Base-by-base conservation (phyloP, 768 basidiomycete genomes). In the Kwoniella sp. region DNA sequence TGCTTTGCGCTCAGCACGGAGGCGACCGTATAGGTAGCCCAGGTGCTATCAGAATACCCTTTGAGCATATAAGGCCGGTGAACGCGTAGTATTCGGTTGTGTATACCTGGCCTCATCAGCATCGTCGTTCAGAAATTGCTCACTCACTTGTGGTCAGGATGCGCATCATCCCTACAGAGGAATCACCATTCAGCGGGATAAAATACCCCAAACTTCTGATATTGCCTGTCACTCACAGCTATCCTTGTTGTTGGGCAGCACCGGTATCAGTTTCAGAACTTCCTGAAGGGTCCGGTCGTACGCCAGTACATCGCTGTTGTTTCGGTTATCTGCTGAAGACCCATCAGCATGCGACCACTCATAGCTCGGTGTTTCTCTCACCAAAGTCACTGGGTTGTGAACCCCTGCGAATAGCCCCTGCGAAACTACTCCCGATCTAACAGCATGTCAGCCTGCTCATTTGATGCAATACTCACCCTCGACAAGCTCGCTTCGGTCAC, bases 1-100 rank as follows among this genome's bases (percentile, higher is more conserved):
- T 9, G 10, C 22, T 54, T 58, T 13, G 63, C 63, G 40, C 63
- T 64, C 29, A 30, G 24, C 6, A 64, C 63, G 17, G 33, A 53
- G 27, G 51, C 54, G 1, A 10, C 17, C 1, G 26, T 25, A 3
- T 49, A 52, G 27, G 58, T 24, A 0, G 21, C 29, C 53, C 53
- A 60, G 4, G 5, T 2, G 9, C 17, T 19, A 8, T 55, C 52
- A 4, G 26, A 1, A 50, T 60, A 65, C 15, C 58, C 64, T 19
- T 46, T 21, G n/a, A 55, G 27, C 50, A 65, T 60, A 40, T 24
- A 50, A 8, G 64, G 58, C 5, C 64, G 55, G 36, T 67, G 66
- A 19, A 67, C 15, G 13, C 57, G 60, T 9, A 67, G 36, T 7
- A 67, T 15, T 7, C 66, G 55, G 33, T 67, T 63, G 51, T 63